Evolutionary conservation across 805 yeast genomes (phyloP).

Genomic region (Schwanniomyces sp.): DNA sequence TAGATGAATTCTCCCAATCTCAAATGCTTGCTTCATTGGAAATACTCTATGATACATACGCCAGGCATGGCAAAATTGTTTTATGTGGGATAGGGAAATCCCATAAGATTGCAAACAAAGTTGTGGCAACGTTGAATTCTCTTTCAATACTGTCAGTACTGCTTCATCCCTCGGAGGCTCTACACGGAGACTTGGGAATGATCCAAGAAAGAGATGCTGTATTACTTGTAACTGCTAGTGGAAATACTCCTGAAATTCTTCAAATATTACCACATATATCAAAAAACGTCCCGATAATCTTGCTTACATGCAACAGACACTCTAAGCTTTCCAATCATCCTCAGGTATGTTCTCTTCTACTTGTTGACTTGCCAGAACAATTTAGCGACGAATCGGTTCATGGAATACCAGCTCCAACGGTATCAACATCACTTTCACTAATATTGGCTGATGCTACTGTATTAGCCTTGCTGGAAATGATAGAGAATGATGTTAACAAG

Average conservation of each 20-base stretch:
- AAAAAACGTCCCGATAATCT: conserved; percentile 49
- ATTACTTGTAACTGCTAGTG: conserved; percentile 74
- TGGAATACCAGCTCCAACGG: conserved; percentile 87
- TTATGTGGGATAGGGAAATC: conserved; percentile 86
- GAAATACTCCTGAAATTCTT: conserved; percentile 77
- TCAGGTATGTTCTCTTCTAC: conserved; percentile 51
- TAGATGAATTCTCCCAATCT: conserved; percentile 44
- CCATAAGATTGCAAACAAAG: conserved; percentile 71
- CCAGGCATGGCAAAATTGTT: conserved; percentile 64
- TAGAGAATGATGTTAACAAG: conserved; percentile 53
- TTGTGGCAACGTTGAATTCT: conserved; percentile 81
- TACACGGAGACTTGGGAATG: conserved; percentile 87
- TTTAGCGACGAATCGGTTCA: conserved; percentile 63
- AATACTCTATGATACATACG: conserved; percentile 24
- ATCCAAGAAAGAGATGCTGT: conserved; percentile 56
- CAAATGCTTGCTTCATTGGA: conserved; percentile 46
- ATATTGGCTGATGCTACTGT: conserved; percentile 78
- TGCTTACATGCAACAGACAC: conserved; percentile 62
- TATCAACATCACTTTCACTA: conserved; percentile 75
- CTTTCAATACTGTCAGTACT: conserved; percentile 65
- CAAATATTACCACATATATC: conserved; percentile 60
- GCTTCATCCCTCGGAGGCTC: conserved; percentile 83
- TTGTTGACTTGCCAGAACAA: conserved; percentile 59
- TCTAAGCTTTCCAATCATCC: conserved; percentile 55
- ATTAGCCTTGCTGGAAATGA: conserved; percentile 68